phyloP scores from a whole-genome alignment of 805 yeast genomes.

The Debaryomyces prosopidis region DNA sequence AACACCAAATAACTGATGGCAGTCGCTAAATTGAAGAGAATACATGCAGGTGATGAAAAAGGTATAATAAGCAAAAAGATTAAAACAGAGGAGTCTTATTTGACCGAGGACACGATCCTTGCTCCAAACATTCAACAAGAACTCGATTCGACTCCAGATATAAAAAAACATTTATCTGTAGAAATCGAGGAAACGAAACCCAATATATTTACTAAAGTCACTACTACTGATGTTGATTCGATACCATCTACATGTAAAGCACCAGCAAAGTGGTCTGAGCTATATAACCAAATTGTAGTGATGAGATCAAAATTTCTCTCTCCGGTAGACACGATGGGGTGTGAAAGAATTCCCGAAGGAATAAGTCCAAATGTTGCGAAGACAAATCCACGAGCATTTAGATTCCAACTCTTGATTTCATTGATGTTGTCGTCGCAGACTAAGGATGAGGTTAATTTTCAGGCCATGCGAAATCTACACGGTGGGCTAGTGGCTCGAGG shows the following conservation, averaged over 20 bases:
- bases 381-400: constrained; percentile 38
- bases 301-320: constrained; percentile 71
- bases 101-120: background rate
- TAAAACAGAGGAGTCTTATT: background rate
- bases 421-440: constrained; percentile 91
- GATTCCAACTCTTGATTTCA: constrained; percentile 77
- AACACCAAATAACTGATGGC: background rate
- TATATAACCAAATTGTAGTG: constrained; percentile 58
- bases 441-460: constrained; percentile 80
- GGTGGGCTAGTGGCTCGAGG: constrained; percentile 39
- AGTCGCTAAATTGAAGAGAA: background rate
- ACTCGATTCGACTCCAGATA: too few relatives aligned
- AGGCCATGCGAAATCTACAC: constrained; percentile 67
- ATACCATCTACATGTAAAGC: constrained; percentile 1
- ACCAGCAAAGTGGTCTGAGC: constrained; percentile 52
- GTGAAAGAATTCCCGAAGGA: constrained; percentile 58
- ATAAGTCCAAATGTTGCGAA: constrained; percentile 35
- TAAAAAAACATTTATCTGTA: constrained; percentile 7
- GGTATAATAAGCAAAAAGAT: background rate
- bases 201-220: constrained; percentile 10
- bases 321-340: constrained; percentile 89
- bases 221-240: background rate
- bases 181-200: constrained; percentile 7
- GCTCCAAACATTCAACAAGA: too few relatives aligned
- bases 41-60: background rate